Evolutionary conservation across 441 rosid genomes (phyloP).

Genomic region (Manihot esculenta): DNA sequence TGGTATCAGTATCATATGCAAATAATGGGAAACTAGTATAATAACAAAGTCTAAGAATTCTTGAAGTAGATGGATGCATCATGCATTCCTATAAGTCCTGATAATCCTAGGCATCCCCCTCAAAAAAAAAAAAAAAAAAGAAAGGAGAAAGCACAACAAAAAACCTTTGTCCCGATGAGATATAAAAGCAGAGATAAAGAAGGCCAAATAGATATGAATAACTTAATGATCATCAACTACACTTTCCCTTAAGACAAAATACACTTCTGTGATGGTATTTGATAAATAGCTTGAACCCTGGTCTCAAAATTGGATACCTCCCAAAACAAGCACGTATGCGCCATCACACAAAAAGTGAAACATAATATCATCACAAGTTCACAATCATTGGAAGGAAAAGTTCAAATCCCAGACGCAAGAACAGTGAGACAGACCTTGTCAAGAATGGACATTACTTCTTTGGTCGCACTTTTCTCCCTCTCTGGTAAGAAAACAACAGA

Average conservation of each 20-base stretch:
- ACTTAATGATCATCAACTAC: neutral
- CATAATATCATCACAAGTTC: neutral
- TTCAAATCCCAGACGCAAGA: neutral
- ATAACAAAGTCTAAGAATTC: too few relatives aligned
- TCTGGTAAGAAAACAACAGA: constrained; percentile 34
- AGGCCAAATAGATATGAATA: neutral
- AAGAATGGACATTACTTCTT: constrained; percentile 76
- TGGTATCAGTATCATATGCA: neutral
- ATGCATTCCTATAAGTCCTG: neutral
- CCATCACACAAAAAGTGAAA: neutral
- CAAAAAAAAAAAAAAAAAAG: too few relatives aligned
- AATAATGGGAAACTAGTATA: neutral
- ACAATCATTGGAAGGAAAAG: neutral
- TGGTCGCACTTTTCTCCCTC: constrained; percentile 91
- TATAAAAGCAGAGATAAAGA: neutral
- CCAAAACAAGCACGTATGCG: neutral
- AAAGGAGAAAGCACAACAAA: neutral
- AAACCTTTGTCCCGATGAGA: neutral
- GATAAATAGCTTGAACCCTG: neutral
- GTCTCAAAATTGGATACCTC: neutral
- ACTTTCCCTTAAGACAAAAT: neutral
- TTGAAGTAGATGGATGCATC: too few relatives aligned
- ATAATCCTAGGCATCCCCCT: too few relatives aligned
- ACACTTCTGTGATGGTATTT: neutral
- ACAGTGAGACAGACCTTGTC: constrained; percentile 39